Evolutionary conservation across 2,329 filamentous ascomycete genomes (phyloP).

Genomic region (Phialophora chinensis): DNA sequence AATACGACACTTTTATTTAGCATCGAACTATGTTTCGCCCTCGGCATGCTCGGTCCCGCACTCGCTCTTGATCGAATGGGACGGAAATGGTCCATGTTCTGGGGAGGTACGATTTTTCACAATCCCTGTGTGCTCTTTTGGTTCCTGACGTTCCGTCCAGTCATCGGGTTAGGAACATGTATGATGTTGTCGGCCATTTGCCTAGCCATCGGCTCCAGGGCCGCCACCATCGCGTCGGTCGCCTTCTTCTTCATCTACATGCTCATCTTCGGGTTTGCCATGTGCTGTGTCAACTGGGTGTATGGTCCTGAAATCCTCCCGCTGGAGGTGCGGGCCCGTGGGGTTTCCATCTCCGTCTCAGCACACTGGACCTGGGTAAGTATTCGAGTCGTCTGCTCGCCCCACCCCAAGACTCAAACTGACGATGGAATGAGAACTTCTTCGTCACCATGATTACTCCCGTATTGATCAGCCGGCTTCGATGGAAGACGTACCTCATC

Average conservation of each 20-base stretch:
- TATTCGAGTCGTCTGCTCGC: no score
- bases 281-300: conserved; percentile 59
- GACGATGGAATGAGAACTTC: conserved; percentile 35
- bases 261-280: conserved; percentile 45
- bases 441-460: conserved; percentile 45
- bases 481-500: conserved; percentile 43
- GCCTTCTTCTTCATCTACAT: conserved; percentile 59
- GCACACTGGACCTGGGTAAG: conserved; percentile 44
- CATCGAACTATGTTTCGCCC: conserved; percentile 49
- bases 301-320: conserved; percentile 59
- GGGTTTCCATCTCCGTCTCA: conserved; percentile 57
- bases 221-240: conserved; percentile 55
- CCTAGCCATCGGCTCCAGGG: conserved; percentile 49
- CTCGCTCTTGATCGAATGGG: conserved; percentile 54
- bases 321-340: conserved; percentile 57
- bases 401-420: no score
- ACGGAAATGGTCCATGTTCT: conserved; percentile 47
- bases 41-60: conserved; percentile 54
- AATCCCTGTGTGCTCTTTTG: no score
- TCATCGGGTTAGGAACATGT: conserved; percentile 45
- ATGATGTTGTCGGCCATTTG: conserved; percentile 51
- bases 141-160: no score
- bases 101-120: conserved; percentile 37
- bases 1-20: conserved; percentile 1
- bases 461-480: conserved; percentile 41